phyloP scores from a whole-genome alignment of 164 flowering plant species.

The Chimonanthus salicifolius region DNA sequence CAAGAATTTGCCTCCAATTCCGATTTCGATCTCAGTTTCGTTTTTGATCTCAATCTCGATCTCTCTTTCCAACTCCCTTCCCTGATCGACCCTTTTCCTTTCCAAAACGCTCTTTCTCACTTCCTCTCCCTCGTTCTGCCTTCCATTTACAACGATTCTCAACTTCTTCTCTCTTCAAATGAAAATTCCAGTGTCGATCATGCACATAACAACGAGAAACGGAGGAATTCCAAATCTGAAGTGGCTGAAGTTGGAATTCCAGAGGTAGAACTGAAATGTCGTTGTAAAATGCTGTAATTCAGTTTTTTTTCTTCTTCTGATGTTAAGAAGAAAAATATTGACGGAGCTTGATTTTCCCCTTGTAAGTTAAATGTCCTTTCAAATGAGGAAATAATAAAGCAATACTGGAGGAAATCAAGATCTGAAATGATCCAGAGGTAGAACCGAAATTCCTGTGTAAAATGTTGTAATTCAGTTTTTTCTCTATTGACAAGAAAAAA shows the following conservation, averaged over 20 bases:
- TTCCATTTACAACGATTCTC: constrained; percentile 11
- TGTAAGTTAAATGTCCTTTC: neutral
- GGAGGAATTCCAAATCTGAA: constrained; percentile 4
- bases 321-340: neutral
- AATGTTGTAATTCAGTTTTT: neutral
- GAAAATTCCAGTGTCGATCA: no score
- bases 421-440: neutral
- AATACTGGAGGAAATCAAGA: constrained; percentile 1
- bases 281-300: neutral
- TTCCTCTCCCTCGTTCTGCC: constrained; percentile 60
- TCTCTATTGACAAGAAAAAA: neutral
- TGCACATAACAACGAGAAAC: neutral
- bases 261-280: neutral
- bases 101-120: constrained; percentile 43
- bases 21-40: no score
- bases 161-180: neutral
- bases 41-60: constrained; percentile 9
- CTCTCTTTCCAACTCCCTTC: constrained; percentile 16
- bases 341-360: neutral
- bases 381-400: neutral
- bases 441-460: neutral
- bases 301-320: neutral
- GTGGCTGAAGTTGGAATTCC: neutral
- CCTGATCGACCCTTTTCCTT: constrained; percentile 29
- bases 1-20: constrained; percentile 10